Base-by-base conservation (phyloP, 2,329 filamentous ascomycete species). In the Fusarium chuoi region DNA sequence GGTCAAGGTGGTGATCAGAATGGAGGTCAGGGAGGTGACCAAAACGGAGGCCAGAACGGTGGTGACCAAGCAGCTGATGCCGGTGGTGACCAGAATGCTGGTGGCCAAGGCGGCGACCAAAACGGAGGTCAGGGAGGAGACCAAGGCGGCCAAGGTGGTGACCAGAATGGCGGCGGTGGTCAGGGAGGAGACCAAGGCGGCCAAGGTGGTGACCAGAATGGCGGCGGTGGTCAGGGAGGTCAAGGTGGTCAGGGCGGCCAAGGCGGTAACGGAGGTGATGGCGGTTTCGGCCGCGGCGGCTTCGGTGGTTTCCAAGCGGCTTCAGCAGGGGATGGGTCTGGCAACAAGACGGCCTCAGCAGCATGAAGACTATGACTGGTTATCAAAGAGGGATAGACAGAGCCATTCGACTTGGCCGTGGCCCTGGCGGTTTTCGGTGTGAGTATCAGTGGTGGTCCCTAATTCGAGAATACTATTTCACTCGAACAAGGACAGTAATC, bases 381-480 rank as follows among this genome's bases (percentile, higher is more conserved):
- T 46, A 75, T 73, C 36, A 71, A 68, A 26, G 80, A 63, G 80
- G 78, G 52, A 82, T 76, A 60, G 73, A 60, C 60, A 74, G 65
- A 57, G 74, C 74, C 38, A 75, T 64, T 49, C 85, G 85, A 61
- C 81, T 91, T 65, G 88, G 82, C 87, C 58, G 82, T 83, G 18
- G 87, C 88, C 7, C 89, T 89, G 14, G 81, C 82, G 17, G 85
- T 90, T 30, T 79, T 78, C 42, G 75, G 88, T 75, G 84, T 85
- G 10, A 86, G 87, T 48, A 81, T 88, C 76, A 67, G 38, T 51
- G 65, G 80, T 63, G 85, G 89, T 38, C 88, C 89, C 62, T 91
- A 91, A 81, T 74, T 80, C 28, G 88, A 90, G 66, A 87, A 55
- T 49, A 60, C 39, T 66, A 55, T 48, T 68, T 63, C 33, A 28